Evolutionary conservation across 805 yeast species (phyloP).

Genomic region (Schizosaccharomyces japonicus): DNA sequence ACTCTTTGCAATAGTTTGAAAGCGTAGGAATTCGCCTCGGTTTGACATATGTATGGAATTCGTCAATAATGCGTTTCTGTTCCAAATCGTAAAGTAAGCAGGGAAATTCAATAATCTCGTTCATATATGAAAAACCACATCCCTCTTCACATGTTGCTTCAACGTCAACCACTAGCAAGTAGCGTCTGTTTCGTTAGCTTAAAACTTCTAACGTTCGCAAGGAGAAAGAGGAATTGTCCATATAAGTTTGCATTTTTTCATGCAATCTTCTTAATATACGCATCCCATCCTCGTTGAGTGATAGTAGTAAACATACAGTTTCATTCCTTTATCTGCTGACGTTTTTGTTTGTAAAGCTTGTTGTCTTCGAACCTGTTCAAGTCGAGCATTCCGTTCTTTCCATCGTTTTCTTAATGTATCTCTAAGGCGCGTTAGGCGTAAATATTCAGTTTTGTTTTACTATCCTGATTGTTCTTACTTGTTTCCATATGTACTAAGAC

Average conservation of each 20-base stretch:
- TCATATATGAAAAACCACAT: constrained; percentile 4
- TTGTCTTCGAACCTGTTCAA: neutral
- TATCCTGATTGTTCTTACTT: no score
- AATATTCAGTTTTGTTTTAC: neutral
- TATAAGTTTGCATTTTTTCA: no score
- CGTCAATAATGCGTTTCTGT: constrained; percentile 8
- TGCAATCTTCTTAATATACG: no score
- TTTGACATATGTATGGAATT: constrained; percentile 9
- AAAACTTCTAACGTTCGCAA: neutral
- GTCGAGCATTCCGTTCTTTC: neutral
- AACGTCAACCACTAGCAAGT: constrained; percentile 9
- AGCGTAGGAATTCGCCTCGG: constrained; percentile 6
- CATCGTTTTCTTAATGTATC: neutral
- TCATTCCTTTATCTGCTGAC: neutral
- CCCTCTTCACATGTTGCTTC: constrained; percentile 10
- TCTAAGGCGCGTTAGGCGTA: neutral
- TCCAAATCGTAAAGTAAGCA: constrained; percentile 14
- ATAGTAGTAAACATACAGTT: no score
- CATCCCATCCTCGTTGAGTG: no score
- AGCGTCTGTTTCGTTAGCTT: constrained; percentile 6
- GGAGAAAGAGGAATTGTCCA: neutral
- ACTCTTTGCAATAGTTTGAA: constrained; percentile 4
- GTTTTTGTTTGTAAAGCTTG: neutral
- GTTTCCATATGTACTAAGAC: neutral
- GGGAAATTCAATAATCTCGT: constrained; percentile 11